phyloP scores from a whole-genome alignment of 1,284 basidiomycete species.

The Singerocomus inundabilis region DNA sequence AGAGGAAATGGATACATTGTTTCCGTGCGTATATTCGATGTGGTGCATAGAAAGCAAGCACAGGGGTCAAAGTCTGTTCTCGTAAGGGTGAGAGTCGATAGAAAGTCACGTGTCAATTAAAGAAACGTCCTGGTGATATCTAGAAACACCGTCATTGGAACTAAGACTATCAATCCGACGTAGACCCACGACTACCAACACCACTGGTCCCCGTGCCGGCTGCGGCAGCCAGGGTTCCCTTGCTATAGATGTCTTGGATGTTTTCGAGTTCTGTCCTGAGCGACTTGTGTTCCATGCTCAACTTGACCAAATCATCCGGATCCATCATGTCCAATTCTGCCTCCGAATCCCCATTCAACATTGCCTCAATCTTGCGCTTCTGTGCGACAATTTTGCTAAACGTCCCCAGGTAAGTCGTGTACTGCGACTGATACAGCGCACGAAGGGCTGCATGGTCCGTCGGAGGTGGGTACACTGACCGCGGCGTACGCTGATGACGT shows the following conservation, averaged over 20 bases:
- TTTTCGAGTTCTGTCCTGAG: slow-evolving; percentile 46
- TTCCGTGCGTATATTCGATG: background rate
- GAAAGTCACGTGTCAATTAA: background rate
- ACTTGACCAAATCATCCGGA: slow-evolving; percentile 47
- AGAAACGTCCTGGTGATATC: background rate
- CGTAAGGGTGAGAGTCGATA: background rate
- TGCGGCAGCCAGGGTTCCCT: slow-evolving; percentile 6
- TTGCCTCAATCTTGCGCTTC: slow-evolving; percentile 44
- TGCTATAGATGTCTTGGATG: slow-evolving; percentile 41
- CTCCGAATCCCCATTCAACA: slow-evolving; percentile 37
- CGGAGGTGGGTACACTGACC: slow-evolving; percentile 39
- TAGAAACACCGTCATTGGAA: background rate
- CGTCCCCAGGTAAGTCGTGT: slow-evolving; percentile 47
- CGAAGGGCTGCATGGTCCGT: slow-evolving; percentile 50
- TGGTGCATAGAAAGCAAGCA: background rate
- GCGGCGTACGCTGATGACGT: slow-evolving; percentile 26
- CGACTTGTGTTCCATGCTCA: slow-evolving; percentile 43
- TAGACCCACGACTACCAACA: background rate
- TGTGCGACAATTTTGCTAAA: slow-evolving; percentile 48
- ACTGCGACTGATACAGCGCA: slow-evolving; percentile 49
- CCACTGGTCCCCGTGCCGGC: background rate
- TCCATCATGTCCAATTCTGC: slow-evolving; percentile 47
- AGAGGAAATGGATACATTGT: background rate
- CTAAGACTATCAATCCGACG: slow-evolving; percentile 11
- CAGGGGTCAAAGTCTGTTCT: background rate